Evolutionary conservation across 805 yeast species (phyloP).

Genomic region (Metschnikowia borealis): DNA sequence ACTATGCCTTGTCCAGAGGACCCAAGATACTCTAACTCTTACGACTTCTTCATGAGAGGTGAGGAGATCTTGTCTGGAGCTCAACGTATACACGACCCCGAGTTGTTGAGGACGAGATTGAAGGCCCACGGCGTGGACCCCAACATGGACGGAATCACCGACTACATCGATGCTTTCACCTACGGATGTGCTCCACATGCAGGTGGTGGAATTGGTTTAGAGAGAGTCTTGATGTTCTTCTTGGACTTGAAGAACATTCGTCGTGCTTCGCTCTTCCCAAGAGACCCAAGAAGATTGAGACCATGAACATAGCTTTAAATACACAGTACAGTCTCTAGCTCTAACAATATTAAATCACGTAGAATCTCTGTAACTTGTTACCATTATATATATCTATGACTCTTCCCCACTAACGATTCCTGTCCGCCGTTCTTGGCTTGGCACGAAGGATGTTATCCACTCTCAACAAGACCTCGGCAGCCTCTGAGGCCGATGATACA

Average conservation of each 20-base stretch:
- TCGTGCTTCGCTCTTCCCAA: constrained; percentile 98
- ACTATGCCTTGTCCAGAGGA: constrained; percentile 97
- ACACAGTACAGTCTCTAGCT: background rate
- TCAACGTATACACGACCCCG: constrained; percentile 96
- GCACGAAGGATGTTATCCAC: constrained; percentile 97
- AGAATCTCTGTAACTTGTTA: background rate
- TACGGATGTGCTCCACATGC: constrained; percentile 99
- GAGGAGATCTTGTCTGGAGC: constrained; percentile 99
- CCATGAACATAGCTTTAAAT: constrained; percentile 45
- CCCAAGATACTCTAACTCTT: constrained; percentile 91
- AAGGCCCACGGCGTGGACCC: constrained; percentile 79
- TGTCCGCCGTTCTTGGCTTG: constrained; percentile 93
- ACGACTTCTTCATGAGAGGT: constrained; percentile 99
- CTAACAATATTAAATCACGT: background rate
- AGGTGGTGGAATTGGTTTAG: constrained; percentile 99
- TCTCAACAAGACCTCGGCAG: constrained; percentile 91
- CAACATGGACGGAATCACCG: constrained; percentile 74
- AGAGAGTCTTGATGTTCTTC: constrained; percentile 98
- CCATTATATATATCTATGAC: constrained; percentile 7
- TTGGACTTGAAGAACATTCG: constrained; percentile 95
- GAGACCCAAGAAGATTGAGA: constrained; percentile 92
- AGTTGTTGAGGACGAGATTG: constrained; percentile 77
- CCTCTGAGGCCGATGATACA: constrained; percentile 94
- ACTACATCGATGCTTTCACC: constrained; percentile 87
- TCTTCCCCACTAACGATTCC: constrained; percentile 43